Conservation (phyloP, 2,329 filamentous ascomycete genomes). For the Alternaria brassicae region DNA sequence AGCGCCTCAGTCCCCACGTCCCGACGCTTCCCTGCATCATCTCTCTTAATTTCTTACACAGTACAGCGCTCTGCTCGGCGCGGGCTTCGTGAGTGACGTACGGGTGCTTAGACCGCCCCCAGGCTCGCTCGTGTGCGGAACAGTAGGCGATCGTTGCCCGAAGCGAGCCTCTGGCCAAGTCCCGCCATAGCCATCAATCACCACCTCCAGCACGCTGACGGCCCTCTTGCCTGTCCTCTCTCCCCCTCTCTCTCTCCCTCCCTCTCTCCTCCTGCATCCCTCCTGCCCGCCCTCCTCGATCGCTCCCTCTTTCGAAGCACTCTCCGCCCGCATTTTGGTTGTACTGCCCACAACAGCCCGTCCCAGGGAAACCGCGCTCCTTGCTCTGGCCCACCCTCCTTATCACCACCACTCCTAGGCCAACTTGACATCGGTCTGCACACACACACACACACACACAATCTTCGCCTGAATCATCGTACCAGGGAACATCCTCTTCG, state of each 20-base stretch:
- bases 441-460: conserved; percentile 20
- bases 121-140: conserved; percentile 30
- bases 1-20: conserved; percentile 15
- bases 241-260: conserved; percentile 14
- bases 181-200: conserved; percentile 29
- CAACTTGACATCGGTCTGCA: conserved; percentile 22
- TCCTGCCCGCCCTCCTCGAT: conserved; percentile 32
- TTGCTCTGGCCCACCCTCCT: conserved; percentile 47
- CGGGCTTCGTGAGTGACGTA: conserved; percentile 36
- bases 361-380: conserved; percentile 49
- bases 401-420: conserved; percentile 40
- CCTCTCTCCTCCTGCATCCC: conserved; percentile 23
- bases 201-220: conserved; percentile 21
- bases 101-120: conserved; percentile 27
- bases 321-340: conserved; percentile 45
- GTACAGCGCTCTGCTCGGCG: conserved; percentile 17
- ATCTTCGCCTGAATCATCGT: conserved; percentile 30
- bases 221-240: conserved; percentile 23
- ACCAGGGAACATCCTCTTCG: conserved; percentile 38
- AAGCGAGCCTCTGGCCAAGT: conserved; percentile 28
- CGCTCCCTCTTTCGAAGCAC: conserved; percentile 50
- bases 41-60: not conserved
- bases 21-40: conserved; percentile 9
- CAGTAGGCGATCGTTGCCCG: conserved; percentile 36
- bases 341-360: conserved; percentile 37